Evolutionary conservation across 179 eudicot species (phyloP).

Genomic region (Beta corolliflora): DNA sequence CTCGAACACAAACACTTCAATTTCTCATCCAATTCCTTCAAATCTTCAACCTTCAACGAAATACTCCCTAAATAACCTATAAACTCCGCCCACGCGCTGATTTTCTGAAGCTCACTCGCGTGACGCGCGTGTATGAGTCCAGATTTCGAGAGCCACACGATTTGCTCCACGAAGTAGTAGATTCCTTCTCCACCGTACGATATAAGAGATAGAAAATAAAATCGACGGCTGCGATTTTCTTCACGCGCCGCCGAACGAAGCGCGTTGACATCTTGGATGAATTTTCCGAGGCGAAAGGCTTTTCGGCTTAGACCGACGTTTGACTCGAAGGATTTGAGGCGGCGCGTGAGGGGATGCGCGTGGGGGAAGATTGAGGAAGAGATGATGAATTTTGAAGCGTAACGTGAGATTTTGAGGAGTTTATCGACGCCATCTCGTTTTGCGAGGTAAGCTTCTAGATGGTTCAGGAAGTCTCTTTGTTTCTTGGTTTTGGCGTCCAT

Average conservation of each 20-base stretch:
- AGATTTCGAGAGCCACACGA: constrained; percentile 80
- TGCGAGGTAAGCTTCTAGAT: constrained; percentile 79
- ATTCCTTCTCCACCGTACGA: constrained; percentile 92
- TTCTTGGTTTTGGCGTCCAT: neutral
- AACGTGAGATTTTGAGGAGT: constrained; percentile 83
- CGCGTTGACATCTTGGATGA: constrained; percentile 80
- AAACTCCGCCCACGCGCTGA: constrained; percentile 93
- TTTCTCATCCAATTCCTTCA: constrained; percentile 50
- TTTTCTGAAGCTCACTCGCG: constrained; percentile 41
- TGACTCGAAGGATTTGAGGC: constrained; percentile 77
- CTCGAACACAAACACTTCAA: constrained; percentile 48
- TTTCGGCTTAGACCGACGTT: constrained; percentile 84
- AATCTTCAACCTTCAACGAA: constrained; percentile 63
- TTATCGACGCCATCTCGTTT: constrained; percentile 98
- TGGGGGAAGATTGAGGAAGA: constrained; percentile 59
- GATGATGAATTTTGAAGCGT: constrained; percentile 78
- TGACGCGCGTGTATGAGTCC: constrained; percentile 58
- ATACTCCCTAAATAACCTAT: constrained; percentile 84
- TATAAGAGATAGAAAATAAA: constrained; percentile 38
- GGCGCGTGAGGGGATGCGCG: constrained; percentile 37
- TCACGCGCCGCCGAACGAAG: constrained; percentile 38
- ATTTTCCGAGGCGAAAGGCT: constrained; percentile 93
- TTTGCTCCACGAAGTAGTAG: constrained; percentile 82
- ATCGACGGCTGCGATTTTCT: neutral
- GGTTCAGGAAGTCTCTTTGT: constrained; percentile 62